Evolutionary conservation across 495 filamentous ascomycete genomes (phyloP).

Genomic region (Penicillium soppii): DNA sequence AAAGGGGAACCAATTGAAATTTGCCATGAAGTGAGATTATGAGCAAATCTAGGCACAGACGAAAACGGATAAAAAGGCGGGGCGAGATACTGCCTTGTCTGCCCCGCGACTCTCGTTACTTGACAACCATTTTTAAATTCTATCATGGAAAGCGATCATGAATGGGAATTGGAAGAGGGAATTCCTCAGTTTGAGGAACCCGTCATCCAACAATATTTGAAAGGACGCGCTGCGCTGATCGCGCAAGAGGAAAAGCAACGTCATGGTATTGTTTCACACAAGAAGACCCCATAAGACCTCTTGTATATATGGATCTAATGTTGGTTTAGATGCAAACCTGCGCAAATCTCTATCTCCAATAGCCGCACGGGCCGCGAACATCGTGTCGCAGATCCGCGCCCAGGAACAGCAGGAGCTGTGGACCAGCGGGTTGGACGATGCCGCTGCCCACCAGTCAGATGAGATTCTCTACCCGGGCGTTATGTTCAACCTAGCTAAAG

Average conservation of each 20-base stretch:
- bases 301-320: too few relatives aligned
- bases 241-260: slow-evolving; percentile 76
- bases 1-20: too few relatives aligned
- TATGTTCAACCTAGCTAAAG: slow-evolving; percentile 81
- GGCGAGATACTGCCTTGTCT: not conserved
- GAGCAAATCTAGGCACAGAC: not conserved
- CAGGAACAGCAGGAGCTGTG: slow-evolving; percentile 72
- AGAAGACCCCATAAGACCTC: slow-evolving; percentile 1
- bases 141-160: slow-evolving; percentile 27
- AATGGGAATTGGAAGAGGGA: slow-evolving; percentile 51
- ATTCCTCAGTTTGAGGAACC: slow-evolving; percentile 60
- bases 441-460: slow-evolving; percentile 50
- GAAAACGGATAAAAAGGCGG: slow-evolving; percentile 7
- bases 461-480: slow-evolving; percentile 73
- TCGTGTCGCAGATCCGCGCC: slow-evolving; percentile 74
- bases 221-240: slow-evolving; percentile 74
- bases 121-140: not conserved
- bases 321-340: slow-evolving; percentile 33
- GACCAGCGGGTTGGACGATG: slow-evolving; percentile 67
- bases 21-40: too few relatives aligned
- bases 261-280: slow-evolving; percentile 55
- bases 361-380: slow-evolving; percentile 70
- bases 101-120: slow-evolving; percentile 2
- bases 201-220: slow-evolving; percentile 76
- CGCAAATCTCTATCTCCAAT: slow-evolving; percentile 69